These are phyloP conservation scores for Knufia fluminis DNA, from an alignment of 2,329 filamentous ascomycete species.

Conservation along the genomic window DNA sequence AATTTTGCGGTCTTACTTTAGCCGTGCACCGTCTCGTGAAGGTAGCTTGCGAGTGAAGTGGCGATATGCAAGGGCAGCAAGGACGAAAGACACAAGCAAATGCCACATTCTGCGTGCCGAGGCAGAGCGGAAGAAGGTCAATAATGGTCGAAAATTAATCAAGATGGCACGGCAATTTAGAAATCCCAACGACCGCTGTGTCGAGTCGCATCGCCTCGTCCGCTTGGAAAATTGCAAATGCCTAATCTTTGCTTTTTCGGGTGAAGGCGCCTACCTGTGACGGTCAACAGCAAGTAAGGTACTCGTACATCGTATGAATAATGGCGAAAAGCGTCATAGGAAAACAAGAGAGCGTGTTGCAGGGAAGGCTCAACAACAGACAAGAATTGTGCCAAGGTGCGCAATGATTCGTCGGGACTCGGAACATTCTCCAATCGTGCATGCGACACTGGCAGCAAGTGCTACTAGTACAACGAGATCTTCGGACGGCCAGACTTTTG, in stretches of 20 bases:
- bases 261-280: constrained; percentile 3
- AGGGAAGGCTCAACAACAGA: neutral
- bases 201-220: neutral
- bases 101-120: constrained; percentile 2
- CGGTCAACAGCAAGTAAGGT: neutral
- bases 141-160: too few species aligned
- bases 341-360: neutral
- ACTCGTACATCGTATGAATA: too few species aligned
- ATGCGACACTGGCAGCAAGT: too few species aligned
- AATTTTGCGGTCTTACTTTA: constrained; percentile 14
- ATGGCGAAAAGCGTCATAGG: neutral
- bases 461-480: neutral
- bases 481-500: neutral
- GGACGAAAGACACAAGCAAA: constrained; percentile 5
- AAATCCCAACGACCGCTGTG: too few species aligned
- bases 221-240: neutral
- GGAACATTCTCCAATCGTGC: too few species aligned
- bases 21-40: neutral
- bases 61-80: constrained; percentile 10
- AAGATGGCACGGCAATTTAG: neutral
- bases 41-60: neutral
- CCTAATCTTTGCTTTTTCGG: too few species aligned
- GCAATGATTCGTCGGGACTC: constrained; percentile 5
- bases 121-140: too few species aligned
- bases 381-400: neutral